These are phyloP conservation scores for Candida glaebosa DNA, from an alignment of 805 yeast species.

Conservation along the genomic window DNA sequence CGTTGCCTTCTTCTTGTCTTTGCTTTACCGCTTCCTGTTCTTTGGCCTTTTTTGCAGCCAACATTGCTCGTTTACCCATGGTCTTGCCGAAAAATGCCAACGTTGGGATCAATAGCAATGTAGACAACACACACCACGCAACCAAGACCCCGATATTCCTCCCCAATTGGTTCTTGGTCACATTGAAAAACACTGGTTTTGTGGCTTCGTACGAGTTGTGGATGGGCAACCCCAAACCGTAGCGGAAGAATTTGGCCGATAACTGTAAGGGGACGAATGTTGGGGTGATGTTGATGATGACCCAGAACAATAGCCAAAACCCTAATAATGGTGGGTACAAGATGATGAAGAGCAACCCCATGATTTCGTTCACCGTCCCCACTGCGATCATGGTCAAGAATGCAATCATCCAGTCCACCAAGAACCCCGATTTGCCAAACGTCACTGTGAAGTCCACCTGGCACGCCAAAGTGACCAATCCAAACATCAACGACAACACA, in stretches of 20 bases:
- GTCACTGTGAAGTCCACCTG: slow-evolving; percentile 57
- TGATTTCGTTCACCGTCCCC: slow-evolving; percentile 71
- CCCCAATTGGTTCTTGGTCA: slow-evolving; percentile 57
- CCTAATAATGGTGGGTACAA: slow-evolving; percentile 63
- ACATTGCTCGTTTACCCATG: slow-evolving; percentile 27
- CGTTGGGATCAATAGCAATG: slow-evolving; percentile 41
- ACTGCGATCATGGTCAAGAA: slow-evolving; percentile 71
- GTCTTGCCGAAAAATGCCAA: slow-evolving; percentile 37
- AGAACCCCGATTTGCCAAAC: slow-evolving; percentile 68
- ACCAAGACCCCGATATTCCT: slow-evolving; percentile 55
- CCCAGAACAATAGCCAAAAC: slow-evolving; percentile 71
- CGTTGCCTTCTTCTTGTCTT: neutral
- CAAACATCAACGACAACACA: slow-evolving; percentile 54
- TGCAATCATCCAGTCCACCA: slow-evolving; percentile 69
- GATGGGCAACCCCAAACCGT: slow-evolving; percentile 68
- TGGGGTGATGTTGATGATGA: slow-evolving; percentile 64
- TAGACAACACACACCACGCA: slow-evolving; percentile 58
- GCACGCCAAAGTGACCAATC: slow-evolving; percentile 63
- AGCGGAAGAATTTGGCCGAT: slow-evolving; percentile 53
- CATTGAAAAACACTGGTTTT: slow-evolving; percentile 55
- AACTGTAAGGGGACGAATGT: slow-evolving; percentile 64
- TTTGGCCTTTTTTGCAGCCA: slow-evolving; percentile 10
- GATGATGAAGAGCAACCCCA: slow-evolving; percentile 49
- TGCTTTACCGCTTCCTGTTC: neutral
- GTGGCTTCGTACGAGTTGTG: slow-evolving; percentile 61